A percentile compares a stretch with the other conserved stretches of the same genome.
Evolutionary conservation across 768 basidiomycete genomes (phyloP).

Genomic region (Tricholoma bakamatsutake): DNA sequence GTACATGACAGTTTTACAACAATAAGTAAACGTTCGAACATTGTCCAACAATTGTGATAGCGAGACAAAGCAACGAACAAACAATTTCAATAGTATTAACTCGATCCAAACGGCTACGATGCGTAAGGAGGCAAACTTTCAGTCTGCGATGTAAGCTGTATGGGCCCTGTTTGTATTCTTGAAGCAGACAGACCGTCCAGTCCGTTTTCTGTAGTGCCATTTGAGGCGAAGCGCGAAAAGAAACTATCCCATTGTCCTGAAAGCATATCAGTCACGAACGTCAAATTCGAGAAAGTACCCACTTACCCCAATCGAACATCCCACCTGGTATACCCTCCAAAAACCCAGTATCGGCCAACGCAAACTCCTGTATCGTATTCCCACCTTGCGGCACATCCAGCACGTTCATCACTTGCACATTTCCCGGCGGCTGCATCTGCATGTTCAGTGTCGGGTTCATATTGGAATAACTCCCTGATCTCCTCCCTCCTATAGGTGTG

Average conservation of each 20-base stretch:
- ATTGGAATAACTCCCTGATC: constrained; percentile 41
- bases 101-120: constrained; percentile 4
- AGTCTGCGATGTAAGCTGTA: constrained; percentile 1
- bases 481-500: constrained; percentile 38
- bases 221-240: constrained; percentile 54
- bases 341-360: constrained; percentile 60
- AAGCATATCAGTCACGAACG: constrained; percentile 4
- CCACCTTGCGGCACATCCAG: constrained; percentile 56
- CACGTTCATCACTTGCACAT: constrained; percentile 75
- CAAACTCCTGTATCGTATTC: constrained; percentile 55
- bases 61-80: constrained; percentile 1
- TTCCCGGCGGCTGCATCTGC: constrained; percentile 34
- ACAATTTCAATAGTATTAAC: background rate
- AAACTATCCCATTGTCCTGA: constrained; percentile 81
- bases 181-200: background rate
- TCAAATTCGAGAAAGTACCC: background rate
- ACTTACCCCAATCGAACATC: constrained; percentile 85
- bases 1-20: background rate
- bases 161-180: background rate
- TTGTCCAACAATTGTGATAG: constrained; percentile 1
- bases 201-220: background rate
- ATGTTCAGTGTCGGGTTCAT: constrained; percentile 73
- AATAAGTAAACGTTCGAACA: background rate
- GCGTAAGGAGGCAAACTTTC: constrained; percentile 14
- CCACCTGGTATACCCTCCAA: constrained; percentile 76